These are phyloP conservation scores for Mycena belliarum DNA, from an alignment of 768 basidiomycete genomes.

Conservation along the genomic window DNA sequence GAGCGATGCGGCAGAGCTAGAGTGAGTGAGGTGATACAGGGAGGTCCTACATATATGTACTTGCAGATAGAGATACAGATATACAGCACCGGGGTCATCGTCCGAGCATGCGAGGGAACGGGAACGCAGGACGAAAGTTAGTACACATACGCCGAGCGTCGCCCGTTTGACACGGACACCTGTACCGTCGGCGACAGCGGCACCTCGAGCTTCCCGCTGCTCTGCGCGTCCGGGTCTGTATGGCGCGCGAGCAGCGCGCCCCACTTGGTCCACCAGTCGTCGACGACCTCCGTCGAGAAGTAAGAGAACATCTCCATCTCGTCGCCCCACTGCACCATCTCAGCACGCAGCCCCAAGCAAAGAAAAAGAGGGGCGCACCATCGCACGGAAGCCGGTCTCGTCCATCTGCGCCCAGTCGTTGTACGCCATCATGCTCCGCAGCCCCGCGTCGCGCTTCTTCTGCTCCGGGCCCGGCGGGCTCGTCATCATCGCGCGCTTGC, in stretches of 20 bases:
- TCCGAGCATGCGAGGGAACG: background rate
- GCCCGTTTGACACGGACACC: conserved; percentile 24
- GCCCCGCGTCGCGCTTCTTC: conserved; percentile 43
- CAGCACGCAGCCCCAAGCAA: background rate
- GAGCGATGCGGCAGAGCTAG: conserved; percentile 3
- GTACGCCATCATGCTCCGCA: conserved; percentile 37
- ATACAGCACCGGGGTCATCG: background rate
- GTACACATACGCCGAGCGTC: conserved; percentile 7
- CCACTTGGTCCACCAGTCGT: conserved; percentile 65
- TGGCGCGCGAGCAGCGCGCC: conserved; percentile 32
- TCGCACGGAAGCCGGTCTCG: conserved; percentile 41
- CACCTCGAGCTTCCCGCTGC: conserved; percentile 14
- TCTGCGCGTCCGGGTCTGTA: too few relatives aligned
- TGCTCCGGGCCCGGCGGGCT: conserved; percentile 45
- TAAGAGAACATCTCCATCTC: conserved; percentile 52
- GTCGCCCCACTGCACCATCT: conserved; percentile 42
- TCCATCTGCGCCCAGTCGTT: conserved; percentile 45
- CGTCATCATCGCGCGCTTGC: conserved; percentile 46
- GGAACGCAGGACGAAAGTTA: background rate
- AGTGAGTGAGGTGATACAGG: conserved; percentile 5
- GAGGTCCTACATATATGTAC: conserved; percentile 4
- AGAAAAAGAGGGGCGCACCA: conserved; percentile 20
- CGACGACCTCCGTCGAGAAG: conserved; percentile 56
- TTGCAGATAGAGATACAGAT: conserved; percentile 8
- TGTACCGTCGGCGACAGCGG: conserved; percentile 20